Base-by-base conservation (phyloP, 169 alveolate species). In the Plasmodium inui region DNA sequence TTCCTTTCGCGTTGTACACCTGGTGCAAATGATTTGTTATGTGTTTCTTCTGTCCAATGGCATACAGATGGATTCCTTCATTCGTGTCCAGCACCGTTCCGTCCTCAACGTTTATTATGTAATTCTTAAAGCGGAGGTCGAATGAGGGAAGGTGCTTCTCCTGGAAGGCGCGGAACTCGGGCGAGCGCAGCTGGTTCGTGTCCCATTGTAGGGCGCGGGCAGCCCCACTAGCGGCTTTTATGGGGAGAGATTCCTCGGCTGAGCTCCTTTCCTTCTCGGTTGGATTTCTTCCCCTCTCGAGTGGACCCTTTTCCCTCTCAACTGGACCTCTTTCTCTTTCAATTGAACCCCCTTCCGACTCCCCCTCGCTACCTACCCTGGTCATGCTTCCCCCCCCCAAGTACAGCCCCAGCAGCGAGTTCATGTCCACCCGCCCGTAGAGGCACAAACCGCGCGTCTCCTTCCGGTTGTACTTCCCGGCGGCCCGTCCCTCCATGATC, bases 11-110 rank as follows among this genome's bases (percentile, higher is more conserved):
- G 22, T 61, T 89, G 37, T 89, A 89, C n/a, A 89, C 46, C 12
- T 55, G 22, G 73, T 89, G 94, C 22, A 89, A 30, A 73, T 34
- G 79, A 41, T 67, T 78, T 0, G 94, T 89, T 61, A 89, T 70
- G 50, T 89, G 17, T 28, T 89, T 89, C 30, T 89, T 79, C 44
- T 89, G 94, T 1, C 94, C 94, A 61, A 89, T 89, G 19, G 94
- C 83, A 22, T 89, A 89, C 12, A 89, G 22, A 34, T 89, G 94
- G 4, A 89, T 67, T 4, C 80, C 94, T 1, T 37, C 30, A 67
- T 89, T 89, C 44, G n/a, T 67, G 34, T 89, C 94, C 32, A 89
- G 17, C 22, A 89, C 82, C 3, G 50, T 89, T 26, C 50, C 71
- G 12, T 89, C 94, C 14, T 89, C 94, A 8, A 89, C 32, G 30